Conservation (phyloP, 352 stramenopile species). For the Phytophthora crassamura region DNA sequence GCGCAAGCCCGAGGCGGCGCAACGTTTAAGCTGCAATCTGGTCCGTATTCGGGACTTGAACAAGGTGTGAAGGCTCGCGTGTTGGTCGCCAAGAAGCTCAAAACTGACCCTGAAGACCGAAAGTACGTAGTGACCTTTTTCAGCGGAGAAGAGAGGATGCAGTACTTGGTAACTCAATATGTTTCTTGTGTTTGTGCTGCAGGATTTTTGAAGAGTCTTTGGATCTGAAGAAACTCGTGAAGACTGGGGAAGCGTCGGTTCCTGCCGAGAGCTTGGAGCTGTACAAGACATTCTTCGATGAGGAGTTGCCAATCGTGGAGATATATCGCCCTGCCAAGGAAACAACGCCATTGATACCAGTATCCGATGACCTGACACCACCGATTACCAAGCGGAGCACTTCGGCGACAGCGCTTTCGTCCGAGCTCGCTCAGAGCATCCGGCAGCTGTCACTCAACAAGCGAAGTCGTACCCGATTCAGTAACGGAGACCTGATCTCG, state of each 20-base stretch:
- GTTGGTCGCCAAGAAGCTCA: constrained; percentile 82
- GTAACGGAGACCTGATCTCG: constrained; percentile 55
- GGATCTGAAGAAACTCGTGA: constrained; percentile 74
- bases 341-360: background rate
- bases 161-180: background rate
- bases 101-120: constrained; percentile 66
- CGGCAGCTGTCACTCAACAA: constrained; percentile 39
- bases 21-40: constrained; percentile 83
- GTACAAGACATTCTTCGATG: constrained; percentile 86
- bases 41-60: constrained; percentile 80
- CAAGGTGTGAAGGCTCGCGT: constrained; percentile 82
- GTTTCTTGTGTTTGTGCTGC: background rate
- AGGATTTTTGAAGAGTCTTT: constrained; percentile 77
- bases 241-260: constrained; percentile 55
- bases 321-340: constrained; percentile 46
- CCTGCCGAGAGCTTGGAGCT: constrained; percentile 73
- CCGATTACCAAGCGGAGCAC: constrained; percentile 29
- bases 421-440: constrained; percentile 41
- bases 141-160: background rate
- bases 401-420: constrained; percentile 33
- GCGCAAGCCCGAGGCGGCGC: constrained; percentile 72
- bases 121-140: constrained; percentile 40
- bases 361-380: constrained; percentile 28
- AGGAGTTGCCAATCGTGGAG: constrained; percentile 62
- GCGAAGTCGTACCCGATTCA: constrained; percentile 42